phyloP scores from a whole-genome alignment of 73 alveolate genomes.

The Symbiodinium natans region DNA sequence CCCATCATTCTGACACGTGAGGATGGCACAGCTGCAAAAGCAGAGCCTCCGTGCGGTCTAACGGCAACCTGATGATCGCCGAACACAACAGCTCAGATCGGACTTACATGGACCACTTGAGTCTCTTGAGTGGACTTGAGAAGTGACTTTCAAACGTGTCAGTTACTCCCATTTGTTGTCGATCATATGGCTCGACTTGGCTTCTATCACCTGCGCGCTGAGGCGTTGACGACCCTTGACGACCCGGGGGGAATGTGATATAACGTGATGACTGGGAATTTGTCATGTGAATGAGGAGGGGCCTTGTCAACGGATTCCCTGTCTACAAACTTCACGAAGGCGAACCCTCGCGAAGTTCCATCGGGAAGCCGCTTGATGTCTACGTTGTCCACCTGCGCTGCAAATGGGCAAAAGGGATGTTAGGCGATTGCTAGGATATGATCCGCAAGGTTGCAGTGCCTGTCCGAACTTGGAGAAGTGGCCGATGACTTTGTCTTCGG shows the following conservation, averaged over 20 bases:
- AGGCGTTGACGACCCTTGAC: not conserved
- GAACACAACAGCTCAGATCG: not conserved
- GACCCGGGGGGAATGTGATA: too few relatives aligned
- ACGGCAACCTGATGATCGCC: slow-evolving; percentile 45
- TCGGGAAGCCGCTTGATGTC: slow-evolving; percentile 85
- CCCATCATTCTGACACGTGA: not conserved
- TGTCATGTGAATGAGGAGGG: not conserved
- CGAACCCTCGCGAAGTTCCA: slow-evolving; percentile 75
- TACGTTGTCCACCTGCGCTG: slow-evolving; percentile 64
- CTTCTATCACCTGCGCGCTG: slow-evolving; percentile 63
- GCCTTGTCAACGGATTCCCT: slow-evolving; percentile 18
- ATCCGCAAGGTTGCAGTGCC: too few relatives aligned
- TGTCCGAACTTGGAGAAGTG: slow-evolving; percentile 74
- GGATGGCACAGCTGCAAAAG: slow-evolving; percentile 32
- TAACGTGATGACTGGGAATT: not conserved
- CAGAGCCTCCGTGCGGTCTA: slow-evolving; percentile 87
- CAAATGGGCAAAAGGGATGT: too few relatives aligned
- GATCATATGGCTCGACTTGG: slow-evolving; percentile 85
- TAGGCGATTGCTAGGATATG: too few relatives aligned
- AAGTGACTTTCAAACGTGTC: not conserved
- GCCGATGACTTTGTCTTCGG: slow-evolving; percentile 83
- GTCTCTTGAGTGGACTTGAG: not conserved
- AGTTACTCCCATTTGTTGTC: slow-evolving; percentile 43
- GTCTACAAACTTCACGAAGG: slow-evolving; percentile 74
- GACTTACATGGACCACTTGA: too few relatives aligned